Base-by-base conservation (phyloP, 768 basidiomycete genomes). In the Suillus decipiens region DNA sequence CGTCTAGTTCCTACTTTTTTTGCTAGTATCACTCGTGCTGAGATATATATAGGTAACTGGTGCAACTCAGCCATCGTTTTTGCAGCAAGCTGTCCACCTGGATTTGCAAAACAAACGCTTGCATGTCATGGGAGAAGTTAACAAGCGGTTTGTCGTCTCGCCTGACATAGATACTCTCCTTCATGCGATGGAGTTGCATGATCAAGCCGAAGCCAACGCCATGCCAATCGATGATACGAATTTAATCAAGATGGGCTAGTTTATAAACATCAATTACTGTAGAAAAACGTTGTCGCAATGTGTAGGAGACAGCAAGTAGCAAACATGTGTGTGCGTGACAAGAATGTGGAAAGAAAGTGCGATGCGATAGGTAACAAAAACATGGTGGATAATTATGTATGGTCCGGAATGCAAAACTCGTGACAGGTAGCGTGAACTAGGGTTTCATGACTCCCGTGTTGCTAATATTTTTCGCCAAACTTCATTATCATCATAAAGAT, bases 1-100 rank as follows among this genome's bases (percentile, higher is more conserved):
- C 4, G 62, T 19, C 3, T n/a, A 37, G 41, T 64, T 45, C 45
- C 61, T 39, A 47, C 43, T n/a, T 12, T 37, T 14, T 3, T 6
- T 33, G 4, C 43, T 56, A 57, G 15, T 59, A 42, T 24, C 5
- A 12, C 17, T 6, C 19, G 6, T 41, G 33, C 60, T 61, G 6
- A 70, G 14, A 7, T 58, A 43, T 34, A 60, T 50, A 41, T 69
- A 93, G 95, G 89, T 96, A 37, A 86, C 84, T 19, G 86, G 90
- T 11, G 92, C 89, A 9, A 93, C 92, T 2, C 90, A 89, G 61
- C 87, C 93, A 1, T 90, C 93, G 0, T 96, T 96, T 74, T 82
- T 96, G 3, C 93, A 96, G 72, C 93, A 96, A 61, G 90, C 91
- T 7, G 89, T 92, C 22, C 82, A 88, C 68, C 71, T 96, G 34